These are phyloP conservation scores for Dothideomycetes sp. DNA, from an alignment of 2,329 filamentous ascomycete genomes.

Conservation along the genomic window DNA sequence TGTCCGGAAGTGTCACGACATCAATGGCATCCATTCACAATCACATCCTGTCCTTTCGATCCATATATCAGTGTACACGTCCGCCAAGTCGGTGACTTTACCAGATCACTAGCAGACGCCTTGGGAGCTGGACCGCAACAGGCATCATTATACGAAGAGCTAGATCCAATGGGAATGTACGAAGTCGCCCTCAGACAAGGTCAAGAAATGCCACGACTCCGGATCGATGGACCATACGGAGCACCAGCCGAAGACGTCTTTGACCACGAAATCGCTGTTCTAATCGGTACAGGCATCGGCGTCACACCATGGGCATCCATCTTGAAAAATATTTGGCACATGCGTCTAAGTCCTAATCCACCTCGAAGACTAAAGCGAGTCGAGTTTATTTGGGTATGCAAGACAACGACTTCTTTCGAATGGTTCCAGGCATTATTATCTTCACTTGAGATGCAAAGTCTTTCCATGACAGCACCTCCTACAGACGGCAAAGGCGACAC, in stretches of 20 bases:
- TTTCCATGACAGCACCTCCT: slow-evolving; percentile 41
- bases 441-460: slow-evolving; percentile 79
- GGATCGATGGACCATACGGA: slow-evolving; percentile 92
- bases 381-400: slow-evolving; percentile 99
- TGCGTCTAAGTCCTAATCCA: slow-evolving; percentile 81
- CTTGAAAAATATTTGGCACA: slow-evolving; percentile 96
- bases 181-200: slow-evolving; percentile 91
- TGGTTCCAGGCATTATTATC: slow-evolving; percentile 96
- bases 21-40: slow-evolving; percentile 99
- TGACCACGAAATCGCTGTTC: slow-evolving; percentile 77
- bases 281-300: slow-evolving; percentile 79
- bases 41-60: slow-evolving; percentile 95
- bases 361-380: slow-evolving; percentile 83
- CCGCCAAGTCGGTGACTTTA: slow-evolving; percentile 95
- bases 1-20: slow-evolving; percentile 77
- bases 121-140: slow-evolving; percentile 86
- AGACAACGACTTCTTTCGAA: slow-evolving; percentile 89
- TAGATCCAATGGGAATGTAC: slow-evolving; percentile 95
- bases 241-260: slow-evolving; percentile 97
- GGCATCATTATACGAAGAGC: slow-evolving; percentile 77
- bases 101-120: slow-evolving; percentile 82
- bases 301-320: slow-evolving; percentile 82
- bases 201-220: slow-evolving; percentile 79
- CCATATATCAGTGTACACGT: slow-evolving; percentile 91
- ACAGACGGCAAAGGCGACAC: slow-evolving; percentile 55